A percentile compares a stretch with the other conserved stretches of the same genome.
These are phyloP conservation scores for Microascus cirrosus DNA, from an alignment of 2,329 filamentous ascomycete genomes.

Conservation along the genomic window DNA sequence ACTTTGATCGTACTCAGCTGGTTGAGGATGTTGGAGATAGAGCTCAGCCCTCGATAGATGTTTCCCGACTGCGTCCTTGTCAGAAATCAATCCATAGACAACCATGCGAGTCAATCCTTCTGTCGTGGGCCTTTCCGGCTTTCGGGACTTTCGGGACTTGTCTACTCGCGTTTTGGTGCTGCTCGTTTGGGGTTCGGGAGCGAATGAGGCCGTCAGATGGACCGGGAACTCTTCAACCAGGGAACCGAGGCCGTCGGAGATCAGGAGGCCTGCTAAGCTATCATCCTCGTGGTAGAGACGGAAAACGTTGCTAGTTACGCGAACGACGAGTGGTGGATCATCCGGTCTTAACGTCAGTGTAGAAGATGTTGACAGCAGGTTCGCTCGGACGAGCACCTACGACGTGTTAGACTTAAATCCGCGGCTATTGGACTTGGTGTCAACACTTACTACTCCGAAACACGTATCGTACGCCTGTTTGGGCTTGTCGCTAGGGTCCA, in stretches of 20 bases:
- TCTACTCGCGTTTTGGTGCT: neutral
- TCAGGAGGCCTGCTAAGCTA: too few relatives aligned
- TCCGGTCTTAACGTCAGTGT: too few relatives aligned
- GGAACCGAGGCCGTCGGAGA: too few relatives aligned
- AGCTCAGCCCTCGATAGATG: neutral
- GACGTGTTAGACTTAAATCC: neutral
- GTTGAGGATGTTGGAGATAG: neutral
- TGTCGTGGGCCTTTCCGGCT: neutral
- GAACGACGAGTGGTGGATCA: too few relatives aligned
- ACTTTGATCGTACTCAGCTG: neutral
- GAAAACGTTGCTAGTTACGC: too few relatives aligned
- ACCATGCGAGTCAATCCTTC: neutral
- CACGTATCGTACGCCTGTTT: neutral
- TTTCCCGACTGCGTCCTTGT: neutral
- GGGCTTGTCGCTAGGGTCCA: too few relatives aligned
- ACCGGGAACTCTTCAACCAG: too few relatives aligned
- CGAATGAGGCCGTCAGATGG: too few relatives aligned
- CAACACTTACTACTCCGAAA: neutral
- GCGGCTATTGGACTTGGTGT: neutral
- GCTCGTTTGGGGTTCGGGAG: neutral
- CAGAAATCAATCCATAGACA: neutral
- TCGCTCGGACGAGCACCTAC: neutral
- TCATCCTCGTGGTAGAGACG: too few relatives aligned
- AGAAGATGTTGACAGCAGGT: neutral
- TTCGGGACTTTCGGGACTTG: neutral